These are phyloP conservation scores for Graphilbum fragrans DNA, from an alignment of 2,329 filamentous ascomycete genomes.

Conservation along the genomic window DNA sequence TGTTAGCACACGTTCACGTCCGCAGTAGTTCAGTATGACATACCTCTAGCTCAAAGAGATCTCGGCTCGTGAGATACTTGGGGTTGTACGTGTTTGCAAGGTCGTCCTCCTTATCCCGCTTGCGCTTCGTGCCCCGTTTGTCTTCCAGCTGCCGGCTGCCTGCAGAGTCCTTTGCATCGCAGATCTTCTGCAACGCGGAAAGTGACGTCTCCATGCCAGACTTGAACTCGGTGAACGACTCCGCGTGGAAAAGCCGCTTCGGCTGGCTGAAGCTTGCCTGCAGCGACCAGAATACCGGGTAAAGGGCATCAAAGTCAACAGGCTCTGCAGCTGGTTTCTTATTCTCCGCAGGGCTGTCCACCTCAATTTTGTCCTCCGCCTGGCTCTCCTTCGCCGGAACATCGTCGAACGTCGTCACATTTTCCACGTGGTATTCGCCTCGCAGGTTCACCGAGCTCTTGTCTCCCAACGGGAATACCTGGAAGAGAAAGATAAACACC, in stretches of 20 bases:
- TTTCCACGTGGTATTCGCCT: slow-evolving; percentile 92
- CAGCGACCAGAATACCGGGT: slow-evolving; percentile 87
- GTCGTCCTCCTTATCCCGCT: slow-evolving; percentile 44
- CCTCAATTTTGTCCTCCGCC: slow-evolving; percentile 11
- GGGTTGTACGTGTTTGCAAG: slow-evolving; percentile 76
- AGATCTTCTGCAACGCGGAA: slow-evolving; percentile 39
- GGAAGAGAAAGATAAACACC: slow-evolving; percentile 97
- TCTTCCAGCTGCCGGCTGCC: slow-evolving; percentile 45
- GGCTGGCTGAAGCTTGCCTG: slow-evolving; percentile 90
- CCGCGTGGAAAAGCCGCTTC: slow-evolving; percentile 62
- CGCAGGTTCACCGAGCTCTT: slow-evolving; percentile 94
- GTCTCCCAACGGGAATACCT: slow-evolving; percentile 92
- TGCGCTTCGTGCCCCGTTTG: slow-evolving; percentile 58
- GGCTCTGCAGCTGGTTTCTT: slow-evolving; percentile 13
- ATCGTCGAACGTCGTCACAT: slow-evolving; percentile 75
- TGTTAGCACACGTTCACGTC: too few species aligned
- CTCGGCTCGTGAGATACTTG: slow-evolving; percentile 94
- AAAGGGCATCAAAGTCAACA: slow-evolving; percentile 46
- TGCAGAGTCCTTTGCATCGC: slow-evolving; percentile 30
- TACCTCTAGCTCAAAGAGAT: slow-evolving; percentile 91
- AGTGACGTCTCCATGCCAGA: slow-evolving; percentile 58
- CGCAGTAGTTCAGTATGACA: too few species aligned
- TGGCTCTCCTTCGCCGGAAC: slow-evolving; percentile 19
- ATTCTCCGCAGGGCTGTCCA: background rate
- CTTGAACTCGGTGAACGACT: slow-evolving; percentile 71